These are phyloP conservation scores for Schoenoplectus tabernaemontani DNA, from an alignment of 202 grass and related monocot species.

Conservation along the genomic window DNA sequence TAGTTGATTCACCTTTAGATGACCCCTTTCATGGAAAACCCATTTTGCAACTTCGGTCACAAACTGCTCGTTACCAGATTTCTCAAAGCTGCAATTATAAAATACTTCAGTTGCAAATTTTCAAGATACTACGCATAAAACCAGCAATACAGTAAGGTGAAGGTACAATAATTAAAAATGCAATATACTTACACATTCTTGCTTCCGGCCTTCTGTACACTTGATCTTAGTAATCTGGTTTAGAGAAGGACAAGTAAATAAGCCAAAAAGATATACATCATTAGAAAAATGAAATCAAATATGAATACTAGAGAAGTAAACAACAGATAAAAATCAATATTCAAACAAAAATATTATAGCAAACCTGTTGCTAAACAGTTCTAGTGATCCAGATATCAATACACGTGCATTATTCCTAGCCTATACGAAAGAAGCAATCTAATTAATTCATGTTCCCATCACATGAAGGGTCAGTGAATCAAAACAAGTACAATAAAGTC, in stretches of 20 bases:
- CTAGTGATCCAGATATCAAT: conserved; percentile 77
- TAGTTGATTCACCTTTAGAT: conserved; percentile 66
- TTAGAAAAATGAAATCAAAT: not conserved
- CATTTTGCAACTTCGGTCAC: conserved; percentile 95
- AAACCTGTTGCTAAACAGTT: conserved; percentile 89
- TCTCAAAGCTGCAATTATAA: conserved; percentile 58
- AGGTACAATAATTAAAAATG: conserved; percentile 3
- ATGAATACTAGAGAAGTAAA: not conserved
- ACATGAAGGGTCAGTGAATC: not conserved
- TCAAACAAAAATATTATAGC: not conserved
- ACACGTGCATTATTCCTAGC: conserved; percentile 93
- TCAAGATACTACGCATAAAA: not conserved
- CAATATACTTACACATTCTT: conserved; percentile 41
- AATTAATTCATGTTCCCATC: not conserved
- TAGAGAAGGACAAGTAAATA: conserved; percentile 3
- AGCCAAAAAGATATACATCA: not conserved
- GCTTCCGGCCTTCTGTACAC: conserved; percentile 73
- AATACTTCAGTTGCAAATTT: not conserved
- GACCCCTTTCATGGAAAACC: conserved; percentile 96
- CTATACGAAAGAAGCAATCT: conserved; percentile 31
- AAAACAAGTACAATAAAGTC: not conserved
- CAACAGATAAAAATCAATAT: conserved; percentile 11
- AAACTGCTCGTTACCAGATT: conserved; percentile 87
- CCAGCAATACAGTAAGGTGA: not conserved
- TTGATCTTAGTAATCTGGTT: conserved; percentile 67